A percentile compares a stretch with the other conserved stretches of the same genome.
phyloP scores from a whole-genome alignment of 2,329 filamentous ascomycete species.

The Calonectria hawksworthii region DNA sequence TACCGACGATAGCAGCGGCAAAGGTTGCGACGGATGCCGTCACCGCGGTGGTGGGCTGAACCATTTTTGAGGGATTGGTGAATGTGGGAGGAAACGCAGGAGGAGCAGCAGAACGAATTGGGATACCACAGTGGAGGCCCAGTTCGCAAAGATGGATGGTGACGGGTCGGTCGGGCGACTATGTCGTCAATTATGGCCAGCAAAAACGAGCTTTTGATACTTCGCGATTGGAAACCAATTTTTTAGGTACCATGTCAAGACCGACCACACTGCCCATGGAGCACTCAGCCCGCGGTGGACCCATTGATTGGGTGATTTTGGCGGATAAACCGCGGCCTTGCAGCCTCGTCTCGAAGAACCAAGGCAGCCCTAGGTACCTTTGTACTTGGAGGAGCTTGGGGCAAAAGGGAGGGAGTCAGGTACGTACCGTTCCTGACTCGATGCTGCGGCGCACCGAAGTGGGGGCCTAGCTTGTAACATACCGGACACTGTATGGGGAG shows the following conservation, averaged over 20 bases:
- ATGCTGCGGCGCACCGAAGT: constrained; percentile 24
- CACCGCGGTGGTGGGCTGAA: constrained; percentile 68
- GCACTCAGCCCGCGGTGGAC: constrained; percentile 34
- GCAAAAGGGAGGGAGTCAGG: constrained; percentile 30
- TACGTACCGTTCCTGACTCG: constrained; percentile 42
- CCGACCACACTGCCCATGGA: constrained; percentile 40
- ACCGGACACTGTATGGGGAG: constrained; percentile 35
- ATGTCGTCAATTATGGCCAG: constrained; percentile 41
- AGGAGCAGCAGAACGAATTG: constrained; percentile 26
- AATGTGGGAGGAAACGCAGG: constrained; percentile 29
- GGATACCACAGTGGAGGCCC: constrained; percentile 25
- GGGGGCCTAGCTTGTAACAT: constrained; percentile 24
- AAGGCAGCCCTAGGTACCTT: constrained; percentile 14
- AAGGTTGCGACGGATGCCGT: constrained; percentile 73
- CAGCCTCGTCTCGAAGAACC: constrained; percentile 34
- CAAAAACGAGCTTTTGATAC: constrained; percentile 40
- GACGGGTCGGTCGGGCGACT: constrained; percentile 24
- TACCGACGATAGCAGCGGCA: constrained; percentile 73
- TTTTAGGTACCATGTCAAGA: constrained; percentile 43
- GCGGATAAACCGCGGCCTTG: constrained; percentile 31
- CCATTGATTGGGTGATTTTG: constrained; percentile 33
- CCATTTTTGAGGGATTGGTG: constrained; percentile 51
- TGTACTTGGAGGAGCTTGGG: constrained; percentile 26
- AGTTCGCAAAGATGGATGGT: constrained; percentile 22
- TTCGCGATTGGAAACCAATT: constrained; percentile 46